Base-by-base conservation (phyloP, 768 basidiomycete genomes). In the Podaxis mareebaensis region DNA sequence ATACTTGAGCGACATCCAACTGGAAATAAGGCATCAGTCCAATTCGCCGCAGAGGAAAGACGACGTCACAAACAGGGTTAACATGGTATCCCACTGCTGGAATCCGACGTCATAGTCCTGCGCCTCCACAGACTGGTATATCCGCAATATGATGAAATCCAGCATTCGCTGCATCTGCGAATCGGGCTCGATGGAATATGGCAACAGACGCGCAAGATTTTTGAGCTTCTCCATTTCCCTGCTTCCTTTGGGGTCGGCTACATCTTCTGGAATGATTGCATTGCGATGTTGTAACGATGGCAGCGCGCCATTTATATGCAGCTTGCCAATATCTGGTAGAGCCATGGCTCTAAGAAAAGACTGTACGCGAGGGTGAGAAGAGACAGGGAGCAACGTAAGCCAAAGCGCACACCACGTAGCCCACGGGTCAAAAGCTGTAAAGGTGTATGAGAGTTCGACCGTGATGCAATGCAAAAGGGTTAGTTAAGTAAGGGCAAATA, bases 1-100 rank as follows among this genome's bases (percentile, higher is more conserved):
- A 70, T 94, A 95, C 70, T 93, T 92, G 72, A 95, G 82, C 79
- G 88, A 88, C 51, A 77, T 74, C 92, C 93, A 95, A 71, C 91
- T 63, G 22, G 33, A 58, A 22, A 61, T 66, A 22, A 64, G 68
- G 24, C 49, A 42, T 49, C 30, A 49, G 42, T 17, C 24, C 63
- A 53, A 22, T 39, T 15, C 8, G 38, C 63, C 49, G 54, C 58
- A 63, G 51, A 56, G 52, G 24, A 38, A 58, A 61, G 30, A 58
- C 12, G 51, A 60, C 8, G 46, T 60, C 17, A 83, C 89, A 67
- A 72, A 91, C 88, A 90, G 86, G 54, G 80, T 81, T 55, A 91
- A 70, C 87, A 92, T 88, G 68, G 82, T 84, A 70, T 89, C 92
- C 92, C 91, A 89, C 77, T 92, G 90, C 51, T 87, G 65, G 64